Evolutionary conservation across 2,329 filamentous ascomycete genomes (phyloP), one percentile per base, ranked within the genome.

Genomic region (Thermothelomyces thermophilus): DNA sequence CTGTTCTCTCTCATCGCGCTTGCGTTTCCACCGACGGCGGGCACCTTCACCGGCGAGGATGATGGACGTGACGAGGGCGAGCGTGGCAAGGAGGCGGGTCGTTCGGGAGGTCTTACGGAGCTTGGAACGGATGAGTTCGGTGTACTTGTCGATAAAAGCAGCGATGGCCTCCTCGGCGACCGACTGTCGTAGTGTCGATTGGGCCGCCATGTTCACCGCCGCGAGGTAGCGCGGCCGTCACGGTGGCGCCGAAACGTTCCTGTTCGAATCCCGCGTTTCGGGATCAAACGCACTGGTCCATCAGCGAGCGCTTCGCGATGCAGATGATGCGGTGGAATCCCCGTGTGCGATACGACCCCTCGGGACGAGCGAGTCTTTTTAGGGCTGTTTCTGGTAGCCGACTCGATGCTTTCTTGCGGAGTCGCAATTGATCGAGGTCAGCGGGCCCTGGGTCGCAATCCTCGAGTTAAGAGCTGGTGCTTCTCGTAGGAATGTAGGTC

Each of bases 31-130:
- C 79, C 85, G 87, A 54, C 80, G 80, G 52, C 84, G 82, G n/a
- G 82, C 80, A 53, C 90, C 90, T 71, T 88, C 90, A 49, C 84
- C 84, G 40, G 84, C 76, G 53, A 85, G 78, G 59, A 96, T 79
- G 58, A 97, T 90, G 42, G 88, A 85, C 24, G 90, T 70, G 8
- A 85, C 74, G 26, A 97, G 78, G 9, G 84, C 76, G 46, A 95
- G 73, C 0, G 87, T 87, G 20, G 86, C 86, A 45, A 94, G 72
- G 14, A 95, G 75, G 60, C 83, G 85, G 7, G 85, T 82, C 24
- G 81, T 80, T 57, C 78, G 82, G 3, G 89, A 86, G 3, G 86
- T 86, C 51, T 73, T 74, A 52, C 75, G 76, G 50, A 90, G 64
- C 31, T 73, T 75, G 51, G 72, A 68, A 55, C 73, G 73, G 46